phyloP scores from a whole-genome alignment of 768 basidiomycete genomes.

The Nidularia sp. region DNA sequence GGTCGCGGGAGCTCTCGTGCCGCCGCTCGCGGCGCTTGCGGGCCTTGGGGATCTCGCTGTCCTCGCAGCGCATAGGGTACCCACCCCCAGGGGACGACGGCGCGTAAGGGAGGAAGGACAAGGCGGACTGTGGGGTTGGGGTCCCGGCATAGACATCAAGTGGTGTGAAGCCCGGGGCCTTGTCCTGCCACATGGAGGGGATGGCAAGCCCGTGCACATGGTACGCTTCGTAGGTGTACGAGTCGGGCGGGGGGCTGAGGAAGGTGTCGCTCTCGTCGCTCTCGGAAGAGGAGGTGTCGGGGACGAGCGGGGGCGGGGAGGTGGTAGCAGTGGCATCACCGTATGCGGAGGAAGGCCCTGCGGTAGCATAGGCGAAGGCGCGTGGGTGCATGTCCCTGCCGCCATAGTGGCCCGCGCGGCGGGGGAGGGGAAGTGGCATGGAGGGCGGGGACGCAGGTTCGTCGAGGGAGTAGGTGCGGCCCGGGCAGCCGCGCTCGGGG shows the following conservation, averaged over 20 bases:
- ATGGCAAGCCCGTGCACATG: conserved; percentile 23
- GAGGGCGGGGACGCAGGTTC: conserved; percentile 18
- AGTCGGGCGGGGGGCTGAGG: conserved; percentile 8
- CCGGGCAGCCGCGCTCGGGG: conserved; percentile 75
- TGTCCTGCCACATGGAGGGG: conserved; percentile 9
- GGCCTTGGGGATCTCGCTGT: conserved; percentile 12
- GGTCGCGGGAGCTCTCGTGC: conserved; percentile 28
- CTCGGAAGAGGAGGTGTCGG: conserved; percentile 60
- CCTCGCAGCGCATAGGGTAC: conserved; percentile 8
- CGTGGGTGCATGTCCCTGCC: conserved; percentile 45
- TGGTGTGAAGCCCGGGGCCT: conserved; percentile 3
- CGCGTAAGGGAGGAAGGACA: conserved; percentile 33
- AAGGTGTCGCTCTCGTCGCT: conserved; percentile 62
- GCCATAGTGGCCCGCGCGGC: conserved; percentile 14
- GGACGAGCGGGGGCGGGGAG: conserved; percentile 47
- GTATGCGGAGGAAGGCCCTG: neutral
- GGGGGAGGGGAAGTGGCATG: conserved; percentile 5
- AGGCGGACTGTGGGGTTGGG: conserved; percentile 12
- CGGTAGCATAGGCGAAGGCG: conserved; percentile 19
- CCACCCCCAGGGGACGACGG: conserved; percentile 17
- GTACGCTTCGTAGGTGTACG: conserved; percentile 9
- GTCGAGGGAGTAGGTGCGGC: conserved; percentile 58
- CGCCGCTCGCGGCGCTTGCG: conserved; percentile 21
- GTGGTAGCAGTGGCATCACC: conserved; percentile 3
- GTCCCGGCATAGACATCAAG: conserved; percentile 10